Conservation (phyloP, 179 eudicot species). For the Carnegiea gigantea region DNA sequence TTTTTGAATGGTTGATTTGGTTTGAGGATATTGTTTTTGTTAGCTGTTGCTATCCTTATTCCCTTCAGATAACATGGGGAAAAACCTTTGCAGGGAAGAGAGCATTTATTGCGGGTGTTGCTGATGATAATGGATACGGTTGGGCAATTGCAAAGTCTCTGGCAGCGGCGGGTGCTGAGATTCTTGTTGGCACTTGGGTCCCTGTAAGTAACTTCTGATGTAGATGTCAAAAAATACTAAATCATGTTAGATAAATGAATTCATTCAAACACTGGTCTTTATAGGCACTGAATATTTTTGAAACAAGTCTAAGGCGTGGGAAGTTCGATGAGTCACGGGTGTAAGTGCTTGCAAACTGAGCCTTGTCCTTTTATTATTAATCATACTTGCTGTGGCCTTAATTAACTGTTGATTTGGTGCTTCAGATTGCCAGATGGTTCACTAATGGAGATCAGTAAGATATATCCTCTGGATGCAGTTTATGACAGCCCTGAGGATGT, state of each 20-base stretch:
- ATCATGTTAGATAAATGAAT: neutral
- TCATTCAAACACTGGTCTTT: conserved; percentile 7
- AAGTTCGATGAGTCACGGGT: conserved; percentile 90
- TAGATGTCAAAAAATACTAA: neutral
- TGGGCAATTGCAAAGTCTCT: conserved; percentile 98
- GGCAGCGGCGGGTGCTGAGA: conserved; percentile 99
- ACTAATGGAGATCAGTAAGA: conserved; percentile 87
- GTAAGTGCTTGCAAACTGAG: conserved; percentile 38
- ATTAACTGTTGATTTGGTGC: conserved; percentile 22
- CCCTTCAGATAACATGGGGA: neutral
- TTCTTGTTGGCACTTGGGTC: conserved; percentile 98
- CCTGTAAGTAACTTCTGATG: conserved; percentile 58
- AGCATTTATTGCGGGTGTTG: conserved; percentile 93
- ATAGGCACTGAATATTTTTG: conserved; percentile 93
- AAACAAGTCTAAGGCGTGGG: conserved; percentile 91
- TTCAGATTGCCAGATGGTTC: conserved; percentile 95
- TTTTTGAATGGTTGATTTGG: conserved; percentile 3
- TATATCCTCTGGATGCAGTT: conserved; percentile 91
- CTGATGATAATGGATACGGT: conserved; percentile 98
- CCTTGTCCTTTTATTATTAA: neutral
- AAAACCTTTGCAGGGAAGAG: conserved; percentile 63
- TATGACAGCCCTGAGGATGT: conserved; percentile 88
- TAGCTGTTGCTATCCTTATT: neutral
- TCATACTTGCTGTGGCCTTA: conserved; percentile 1
- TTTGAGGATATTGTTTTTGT: neutral